Base-by-base conservation (phyloP, 2,329 filamentous ascomycete species). In the Aspergillus sp. region DNA sequence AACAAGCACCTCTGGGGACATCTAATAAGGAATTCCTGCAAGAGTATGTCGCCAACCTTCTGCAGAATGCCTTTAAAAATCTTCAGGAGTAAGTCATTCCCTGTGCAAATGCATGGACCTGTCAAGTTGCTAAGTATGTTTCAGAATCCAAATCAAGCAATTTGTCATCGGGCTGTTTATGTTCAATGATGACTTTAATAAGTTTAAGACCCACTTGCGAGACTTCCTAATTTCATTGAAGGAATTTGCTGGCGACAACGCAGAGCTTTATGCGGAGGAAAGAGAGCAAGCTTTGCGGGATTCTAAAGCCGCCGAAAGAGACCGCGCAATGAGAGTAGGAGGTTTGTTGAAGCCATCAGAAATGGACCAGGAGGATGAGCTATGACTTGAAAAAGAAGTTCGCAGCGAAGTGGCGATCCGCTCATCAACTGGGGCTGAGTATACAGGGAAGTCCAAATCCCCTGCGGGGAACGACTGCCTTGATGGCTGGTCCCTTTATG, bases 151-250 rank as follows among this genome's bases (percentile, higher is more conserved):
- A 81, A 93, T 97, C 57, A 81, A 85, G 53, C 79, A 80, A 43
- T 98, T 98, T 67, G 90, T 97, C 40, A 83, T 94, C 57, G 88
- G 88, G 8, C 73, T 98, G 8, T 95, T 98, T 68, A 80, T 84
- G 6, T 79, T 88, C 54, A 97, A 95, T 66, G 87, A 86, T 44
- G 87, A 95, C 60, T 83, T 94, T 53, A 87, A 88, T 63, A 90
- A 90, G 66, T 98, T 98, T 83, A 95, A 95, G 66, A 82, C 95
- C 43, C 90, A 94, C 60, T 75, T 98, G 41, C 89, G 93, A 53
- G 93, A 98, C 70, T 98, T 98, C 80, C 74, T 98, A 55, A 95
- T 98, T 59, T 94, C 90, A 19, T 76, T 98, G 56, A 95, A 96
- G 72, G 94, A 98, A 69, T 98, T 97, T 60, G 84, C 89, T 1